Percentiles rank a stretch among this genome's conserved stretches.
These are phyloP conservation scores for Barnettozyma pratensis DNA, from an alignment of 805 yeast genomes.

Conservation along the genomic window DNA sequence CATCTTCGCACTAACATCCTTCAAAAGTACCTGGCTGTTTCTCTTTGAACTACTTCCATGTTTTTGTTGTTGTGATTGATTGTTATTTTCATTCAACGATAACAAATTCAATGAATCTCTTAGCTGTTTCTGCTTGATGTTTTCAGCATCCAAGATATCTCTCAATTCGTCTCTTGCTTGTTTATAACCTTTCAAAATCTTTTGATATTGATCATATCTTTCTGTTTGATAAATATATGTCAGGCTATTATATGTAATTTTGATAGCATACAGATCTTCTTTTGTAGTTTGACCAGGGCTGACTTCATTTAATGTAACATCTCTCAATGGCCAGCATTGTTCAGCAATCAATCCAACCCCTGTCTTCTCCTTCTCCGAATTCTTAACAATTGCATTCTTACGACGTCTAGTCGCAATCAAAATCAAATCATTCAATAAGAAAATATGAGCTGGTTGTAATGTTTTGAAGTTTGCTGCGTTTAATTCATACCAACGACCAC, in stretches of 20 bases:
- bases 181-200: constrained; percentile 49
- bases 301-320: constrained; percentile 34
- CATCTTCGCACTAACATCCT: constrained; percentile 55
- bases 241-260: constrained; percentile 41
- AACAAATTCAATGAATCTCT: constrained; percentile 40
- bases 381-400: constrained; percentile 22
- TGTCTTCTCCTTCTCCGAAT: constrained; percentile 27
- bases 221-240: constrained; percentile 60
- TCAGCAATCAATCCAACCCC: constrained; percentile 48
- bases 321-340: constrained; percentile 73
- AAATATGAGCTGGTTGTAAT: constrained; percentile 67
- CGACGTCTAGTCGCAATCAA: constrained; percentile 65
- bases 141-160: constrained; percentile 49
- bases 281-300: constrained; percentile 4
- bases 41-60: constrained; percentile 20
- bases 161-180: constrained; percentile 58
- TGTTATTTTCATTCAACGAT: constrained; percentile 23
- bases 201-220: constrained; percentile 48
- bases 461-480: constrained; percentile 84
- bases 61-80: neutral
- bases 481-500: constrained; percentile 82
- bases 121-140: constrained; percentile 36
- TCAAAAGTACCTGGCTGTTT: constrained; percentile 36
- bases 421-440: constrained; percentile 71
- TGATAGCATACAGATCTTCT: constrained; percentile 33